phyloP scores from a whole-genome alignment of 1,284 basidiomycete species.

The Athelia psychrophila region DNA sequence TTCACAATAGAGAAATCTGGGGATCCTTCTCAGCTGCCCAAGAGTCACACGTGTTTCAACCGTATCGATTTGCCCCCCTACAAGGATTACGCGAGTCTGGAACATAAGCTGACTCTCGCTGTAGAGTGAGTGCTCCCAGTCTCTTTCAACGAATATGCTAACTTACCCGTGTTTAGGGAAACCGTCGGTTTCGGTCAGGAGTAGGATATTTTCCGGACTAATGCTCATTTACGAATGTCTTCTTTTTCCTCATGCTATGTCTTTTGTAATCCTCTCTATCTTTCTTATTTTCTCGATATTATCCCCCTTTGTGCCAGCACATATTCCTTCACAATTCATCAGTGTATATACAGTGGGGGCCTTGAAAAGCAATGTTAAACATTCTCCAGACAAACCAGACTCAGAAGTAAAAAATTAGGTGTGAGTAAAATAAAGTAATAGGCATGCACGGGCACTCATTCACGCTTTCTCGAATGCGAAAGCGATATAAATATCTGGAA shows the following conservation, averaged over 20 bases:
- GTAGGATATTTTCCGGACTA: slow-evolving; percentile 21
- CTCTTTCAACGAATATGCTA: not conserved
- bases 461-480: slow-evolving; percentile 79
- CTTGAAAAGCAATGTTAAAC: too few species aligned
- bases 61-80: slow-evolving; percentile 85
- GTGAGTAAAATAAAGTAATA: not conserved
- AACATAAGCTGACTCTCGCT: slow-evolving; percentile 82
- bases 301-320: not conserved
- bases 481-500: slow-evolving; percentile 76
- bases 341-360: too few species aligned
- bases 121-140: slow-evolving; percentile 60
- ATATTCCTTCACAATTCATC: too few species aligned
- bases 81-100: slow-evolving; percentile 78
- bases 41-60: slow-evolving; percentile 87
- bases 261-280: not conserved
- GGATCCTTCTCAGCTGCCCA: slow-evolving; percentile 82
- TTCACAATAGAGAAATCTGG: slow-evolving; percentile 92
- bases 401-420: not conserved
- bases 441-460: slow-evolving; percentile 10
- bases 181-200: slow-evolving; percentile 73
- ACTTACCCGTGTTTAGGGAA: slow-evolving; percentile 40
- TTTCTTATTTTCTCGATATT: not conserved
- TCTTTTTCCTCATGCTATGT: too few species aligned
- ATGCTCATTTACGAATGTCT: too few species aligned
- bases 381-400: too few species aligned